A percentile compares a stretch with the other conserved stretches of the same genome.
Evolutionary conservation across 257 asterid genomes (phyloP).

Genomic region (Cynanchum wilfordii): DNA sequence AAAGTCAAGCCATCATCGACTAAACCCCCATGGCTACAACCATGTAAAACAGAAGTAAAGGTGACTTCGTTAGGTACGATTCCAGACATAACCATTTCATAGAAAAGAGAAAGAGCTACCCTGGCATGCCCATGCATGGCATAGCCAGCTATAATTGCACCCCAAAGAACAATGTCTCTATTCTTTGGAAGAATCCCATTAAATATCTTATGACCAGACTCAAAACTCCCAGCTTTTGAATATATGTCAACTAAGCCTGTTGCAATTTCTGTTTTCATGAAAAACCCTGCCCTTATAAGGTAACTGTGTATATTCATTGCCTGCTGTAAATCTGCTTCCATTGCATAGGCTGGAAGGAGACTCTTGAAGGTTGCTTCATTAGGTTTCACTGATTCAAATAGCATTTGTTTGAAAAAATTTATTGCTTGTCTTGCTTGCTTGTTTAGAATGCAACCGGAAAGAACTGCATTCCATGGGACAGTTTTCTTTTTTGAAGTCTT

Average conservation of each 20-base stretch:
- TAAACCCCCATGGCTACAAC: conserved; percentile 81
- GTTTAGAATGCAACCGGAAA: conserved; percentile 71
- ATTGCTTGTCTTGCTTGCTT: conserved; percentile 52
- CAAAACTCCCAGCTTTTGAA: conserved; percentile 69
- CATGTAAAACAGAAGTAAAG: conserved; percentile 77
- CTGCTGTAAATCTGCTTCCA: conserved; percentile 65
- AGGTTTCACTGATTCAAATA: conserved; percentile 44
- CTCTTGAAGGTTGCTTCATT: conserved; percentile 79
- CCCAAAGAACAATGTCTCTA: conserved; percentile 78
- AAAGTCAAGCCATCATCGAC: conserved; percentile 71
- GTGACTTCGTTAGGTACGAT: conserved; percentile 73
- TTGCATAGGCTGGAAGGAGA: conserved; percentile 84
- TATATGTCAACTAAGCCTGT: conserved; percentile 75
- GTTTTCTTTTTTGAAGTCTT: conserved; percentile 59
- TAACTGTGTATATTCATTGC: conserved; percentile 62
- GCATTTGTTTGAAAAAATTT: conserved; percentile 67
- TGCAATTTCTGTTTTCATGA: conserved; percentile 48
- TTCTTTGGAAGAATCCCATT: conserved; percentile 34
- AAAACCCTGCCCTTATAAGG: conserved; percentile 63
- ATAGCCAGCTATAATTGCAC: conserved; percentile 72
- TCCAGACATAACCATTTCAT: conserved; percentile 69
- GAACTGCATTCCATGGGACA: conserved; percentile 85
- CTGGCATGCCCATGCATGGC: conserved; percentile 74
- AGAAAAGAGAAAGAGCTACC: conserved; percentile 59
- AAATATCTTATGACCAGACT: conserved; percentile 53